A percentile compares a stretch with the other conserved stretches of the same genome.
These are phyloP conservation scores for Xerocomellus intermedius DNA, from an alignment of 768 basidiomycete species.

Conservation along the genomic window DNA sequence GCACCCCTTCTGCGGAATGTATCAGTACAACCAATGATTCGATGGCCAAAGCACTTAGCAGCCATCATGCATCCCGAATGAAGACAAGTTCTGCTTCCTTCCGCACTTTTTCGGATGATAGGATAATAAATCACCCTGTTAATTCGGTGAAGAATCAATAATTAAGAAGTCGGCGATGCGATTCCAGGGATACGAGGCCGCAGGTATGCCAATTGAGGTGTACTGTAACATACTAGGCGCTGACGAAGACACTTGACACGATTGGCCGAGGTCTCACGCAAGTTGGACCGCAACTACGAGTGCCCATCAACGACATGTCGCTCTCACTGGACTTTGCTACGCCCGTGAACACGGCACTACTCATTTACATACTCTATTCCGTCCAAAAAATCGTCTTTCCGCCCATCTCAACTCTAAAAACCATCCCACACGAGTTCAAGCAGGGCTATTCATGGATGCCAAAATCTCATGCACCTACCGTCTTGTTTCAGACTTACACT, in stretches of 20 bases:
- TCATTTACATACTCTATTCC: constrained; percentile 76
- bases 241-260: too few relatives aligned
- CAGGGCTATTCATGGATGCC: constrained; percentile 92
- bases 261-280: constrained; percentile 22
- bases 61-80: too few relatives aligned
- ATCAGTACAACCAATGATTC: background rate
- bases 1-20: background rate
- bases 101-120: too few relatives aligned
- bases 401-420: constrained; percentile 46
- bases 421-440: constrained; percentile 69
- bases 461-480: constrained; percentile 70
- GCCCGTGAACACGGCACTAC: constrained; percentile 75
- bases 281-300: constrained; percentile 3
- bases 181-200: too few relatives aligned
- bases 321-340: constrained; percentile 56
- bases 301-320: constrained; percentile 18
- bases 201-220: too few relatives aligned
- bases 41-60: too few relatives aligned
- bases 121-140: background rate
- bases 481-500: constrained; percentile 76
- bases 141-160: background rate
- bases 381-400: constrained; percentile 76
- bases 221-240: too few relatives aligned
- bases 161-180: too few relatives aligned
- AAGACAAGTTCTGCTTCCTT: too few relatives aligned